Base-by-base conservation (phyloP, 805 yeast species). In the Nakazawaea sp. region DNA sequence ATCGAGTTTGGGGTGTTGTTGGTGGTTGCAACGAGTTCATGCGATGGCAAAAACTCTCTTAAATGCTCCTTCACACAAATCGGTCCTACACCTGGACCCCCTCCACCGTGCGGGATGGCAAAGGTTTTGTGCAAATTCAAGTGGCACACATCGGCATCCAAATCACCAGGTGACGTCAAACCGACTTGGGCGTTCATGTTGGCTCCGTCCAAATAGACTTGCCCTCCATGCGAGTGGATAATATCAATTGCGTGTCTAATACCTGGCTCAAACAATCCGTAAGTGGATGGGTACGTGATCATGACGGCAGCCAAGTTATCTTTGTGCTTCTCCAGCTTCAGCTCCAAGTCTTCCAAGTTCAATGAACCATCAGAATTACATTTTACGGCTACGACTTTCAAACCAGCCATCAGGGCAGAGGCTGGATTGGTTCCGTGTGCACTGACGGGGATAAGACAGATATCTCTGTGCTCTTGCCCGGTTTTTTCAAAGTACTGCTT, bases 381-480 rank as follows among this genome's bases (percentile, higher is more conserved):
- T 58, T 88, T 87, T 32, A 92, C 87, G 4, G 97, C 81, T 16
- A 92, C 86, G 32, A 92, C 97, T 59, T 85, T 87, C 61, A 92
- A 64, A 26, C 96, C 97, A 49, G 94, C 81, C 96, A 92, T 92
- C 15, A 96, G 86, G 15, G 98, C 97, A 31, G 96, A 86, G 0
- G 98, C 98, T 18, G 98, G 98, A 56, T 92, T 92, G 13, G 98
- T 92, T 42, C 98, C 98, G 55, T 92, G 98, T 2, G 98, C 98
- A 51, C 92, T 80, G 4, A 90, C 96, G 4, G 98, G 98, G 50
- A 92, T 92, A 55, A 92, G 70, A 61, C 97, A 92, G 37, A 92
- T 71, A 57, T 88, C 78, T 55, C 98, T 75, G 42, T 78, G 64
- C 13, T 70, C 59, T 53, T 88, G 81, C 29, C 92, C 95, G 31